Conservation (phyloP, 306 rosid genomes). For the Trifolium subterraneum region DNA sequence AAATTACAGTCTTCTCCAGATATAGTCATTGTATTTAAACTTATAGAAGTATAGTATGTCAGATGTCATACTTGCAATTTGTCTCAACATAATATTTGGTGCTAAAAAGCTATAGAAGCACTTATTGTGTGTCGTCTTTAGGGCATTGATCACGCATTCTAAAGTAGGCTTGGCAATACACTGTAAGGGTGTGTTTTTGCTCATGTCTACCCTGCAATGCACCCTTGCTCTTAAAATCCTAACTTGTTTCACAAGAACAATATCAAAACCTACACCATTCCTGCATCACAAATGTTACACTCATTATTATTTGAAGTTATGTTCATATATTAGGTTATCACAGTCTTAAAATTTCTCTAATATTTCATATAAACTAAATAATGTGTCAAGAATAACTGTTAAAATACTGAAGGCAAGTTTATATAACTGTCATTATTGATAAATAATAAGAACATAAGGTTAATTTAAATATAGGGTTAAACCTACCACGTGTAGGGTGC, state of each 20-base stretch:
- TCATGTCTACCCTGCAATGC: background rate
- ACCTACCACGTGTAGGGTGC: background rate
- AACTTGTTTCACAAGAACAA: background rate
- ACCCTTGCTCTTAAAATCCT: background rate
- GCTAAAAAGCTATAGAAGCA: slow-evolving; percentile 28
- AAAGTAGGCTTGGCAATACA: background rate
- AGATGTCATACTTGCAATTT: slow-evolving; percentile 14
- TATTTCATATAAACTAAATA: slow-evolving; percentile 10
- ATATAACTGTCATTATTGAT: background rate
- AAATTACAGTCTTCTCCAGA: background rate
- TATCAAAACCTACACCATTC: slow-evolving; percentile 9
- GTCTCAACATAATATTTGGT: background rate
- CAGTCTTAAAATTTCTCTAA: background rate
- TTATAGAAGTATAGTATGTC: slow-evolving; percentile 1
- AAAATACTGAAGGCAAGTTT: slow-evolving; percentile 3
- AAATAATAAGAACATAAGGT: background rate
- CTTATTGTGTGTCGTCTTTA: background rate
- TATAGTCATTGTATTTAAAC: background rate
- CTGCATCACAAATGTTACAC: background rate
- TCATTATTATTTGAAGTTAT: slow-evolving; percentile 11
- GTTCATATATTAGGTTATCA: background rate
- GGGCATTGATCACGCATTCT: slow-evolving; percentile 15
- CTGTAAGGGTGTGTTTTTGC: background rate
- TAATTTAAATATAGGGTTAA: slow-evolving; percentile 6
- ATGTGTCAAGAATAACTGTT: background rate